Evolutionary conservation across 108 stramenopile genomes (phyloP).

Genomic region (Cyclotella cryptica): DNA sequence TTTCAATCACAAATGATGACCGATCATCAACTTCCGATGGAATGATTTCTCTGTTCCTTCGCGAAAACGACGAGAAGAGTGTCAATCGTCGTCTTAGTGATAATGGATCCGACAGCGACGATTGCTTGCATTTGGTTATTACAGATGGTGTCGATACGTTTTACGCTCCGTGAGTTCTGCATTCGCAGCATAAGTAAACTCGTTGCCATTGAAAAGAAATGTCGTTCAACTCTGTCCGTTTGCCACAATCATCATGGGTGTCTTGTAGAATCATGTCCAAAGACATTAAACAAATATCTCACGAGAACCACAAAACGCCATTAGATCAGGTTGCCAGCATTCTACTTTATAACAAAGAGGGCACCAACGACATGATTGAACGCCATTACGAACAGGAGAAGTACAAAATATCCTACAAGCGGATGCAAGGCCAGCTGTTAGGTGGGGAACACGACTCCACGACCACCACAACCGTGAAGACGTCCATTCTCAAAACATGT

Average conservation of each 20-base stretch:
- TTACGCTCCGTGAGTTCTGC: constrained; percentile 32
- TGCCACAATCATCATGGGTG: neutral
- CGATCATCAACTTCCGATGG: constrained; percentile 26
- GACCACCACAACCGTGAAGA: constrained; percentile 31
- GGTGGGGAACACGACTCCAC: constrained; percentile 33
- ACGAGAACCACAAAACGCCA: constrained; percentile 18
- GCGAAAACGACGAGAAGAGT: neutral
- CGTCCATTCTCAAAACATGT: constrained; percentile 48
- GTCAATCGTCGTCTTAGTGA: constrained; percentile 8
- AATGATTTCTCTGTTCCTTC: constrained; percentile 34
- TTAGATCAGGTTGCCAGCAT: neutral
- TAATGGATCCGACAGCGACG: constrained; percentile 19
- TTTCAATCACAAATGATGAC: constrained; percentile 31
- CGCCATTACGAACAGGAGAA: constrained; percentile 16
- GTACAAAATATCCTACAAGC: constrained; percentile 43
- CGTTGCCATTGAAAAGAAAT: neutral
- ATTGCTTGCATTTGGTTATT: constrained; percentile 38
- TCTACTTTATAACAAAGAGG: constrained; percentile 15
- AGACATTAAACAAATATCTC: constrained; percentile 44
- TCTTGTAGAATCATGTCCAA: constrained; percentile 17
- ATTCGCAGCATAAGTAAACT: neutral
- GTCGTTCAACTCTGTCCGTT: neutral
- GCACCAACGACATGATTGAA: constrained; percentile 7
- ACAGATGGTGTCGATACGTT: constrained; percentile 48
- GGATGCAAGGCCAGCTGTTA: constrained; percentile 21